Percentiles rank a stretch among this genome's conserved stretches.
These are phyloP conservation scores for Lactifluus volemus DNA, from an alignment of 768 basidiomycete genomes.

Conservation along the genomic window DNA sequence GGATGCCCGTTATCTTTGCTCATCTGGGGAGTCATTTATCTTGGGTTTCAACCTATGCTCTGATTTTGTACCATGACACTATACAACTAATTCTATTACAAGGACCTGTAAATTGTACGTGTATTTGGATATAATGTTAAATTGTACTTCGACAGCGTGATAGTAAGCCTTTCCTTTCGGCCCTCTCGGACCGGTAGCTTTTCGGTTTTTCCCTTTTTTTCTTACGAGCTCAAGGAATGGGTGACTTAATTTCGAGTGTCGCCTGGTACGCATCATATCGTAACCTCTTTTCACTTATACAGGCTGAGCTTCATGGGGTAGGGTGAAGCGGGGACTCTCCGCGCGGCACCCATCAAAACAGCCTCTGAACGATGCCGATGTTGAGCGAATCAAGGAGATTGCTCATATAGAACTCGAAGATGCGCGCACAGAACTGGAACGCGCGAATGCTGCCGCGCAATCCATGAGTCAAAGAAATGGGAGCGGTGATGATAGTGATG, in stretches of 20 bases:
- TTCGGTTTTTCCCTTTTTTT: not conserved
- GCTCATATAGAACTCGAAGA: conserved; percentile 86
- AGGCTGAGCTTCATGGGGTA: conserved; percentile 22
- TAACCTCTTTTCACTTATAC: not conserved
- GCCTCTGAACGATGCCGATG: conserved; percentile 80
- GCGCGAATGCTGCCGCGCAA: conserved; percentile 67
- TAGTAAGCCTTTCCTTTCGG: not conserved
- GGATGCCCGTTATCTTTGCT: not conserved
- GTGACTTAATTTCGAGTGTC: conserved; percentile 12
- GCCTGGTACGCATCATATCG: not conserved
- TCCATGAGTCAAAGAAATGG: conserved; percentile 62
- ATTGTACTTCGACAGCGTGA: not conserved
- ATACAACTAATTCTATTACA: not conserved
- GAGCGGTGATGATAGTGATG: conserved; percentile 50
- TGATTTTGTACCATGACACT: no score
- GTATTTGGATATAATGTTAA: not conserved
- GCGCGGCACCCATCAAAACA: conserved; percentile 76
- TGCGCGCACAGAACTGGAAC: conserved; percentile 76
- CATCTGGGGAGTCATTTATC: not conserved
- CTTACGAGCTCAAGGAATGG: not conserved
- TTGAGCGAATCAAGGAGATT: conserved; percentile 81
- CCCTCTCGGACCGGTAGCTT: not conserved
- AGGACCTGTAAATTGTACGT: not conserved
- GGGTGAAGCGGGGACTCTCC: conserved; percentile 77
- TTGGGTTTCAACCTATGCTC: not conserved